A percentile compares a stretch with the other conserved stretches of the same genome.
phyloP scores from a whole-genome alignment of 2,329 filamentous ascomycete genomes.

The Aotearoamyces nothofagi region DNA sequence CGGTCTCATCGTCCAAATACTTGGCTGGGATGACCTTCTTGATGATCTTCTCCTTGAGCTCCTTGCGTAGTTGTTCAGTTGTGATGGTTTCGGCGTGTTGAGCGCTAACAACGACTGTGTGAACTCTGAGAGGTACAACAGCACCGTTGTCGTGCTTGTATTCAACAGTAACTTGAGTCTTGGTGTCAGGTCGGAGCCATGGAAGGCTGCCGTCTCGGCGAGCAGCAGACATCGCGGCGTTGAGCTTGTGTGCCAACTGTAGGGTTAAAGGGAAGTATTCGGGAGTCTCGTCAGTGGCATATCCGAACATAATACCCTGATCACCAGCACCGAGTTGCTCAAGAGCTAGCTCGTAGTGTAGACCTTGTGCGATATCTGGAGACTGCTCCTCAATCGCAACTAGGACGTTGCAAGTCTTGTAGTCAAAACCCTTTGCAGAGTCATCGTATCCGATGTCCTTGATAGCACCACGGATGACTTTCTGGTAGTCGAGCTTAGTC shows the following conservation, averaged over 20 bases:
- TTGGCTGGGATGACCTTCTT: slow-evolving; percentile 84
- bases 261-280: slow-evolving; percentile 93
- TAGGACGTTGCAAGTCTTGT: slow-evolving; percentile 97
- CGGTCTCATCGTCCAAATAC: slow-evolving; percentile 82
- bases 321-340: slow-evolving; percentile 98
- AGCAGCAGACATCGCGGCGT: slow-evolving; percentile 82
- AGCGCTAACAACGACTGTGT: slow-evolving; percentile 93
- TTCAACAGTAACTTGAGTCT: slow-evolving; percentile 98
- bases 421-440: slow-evolving; percentile 95
- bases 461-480: slow-evolving; percentile 84
- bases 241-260: slow-evolving; percentile 91
- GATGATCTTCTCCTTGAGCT: slow-evolving; percentile 95
- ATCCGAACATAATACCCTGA: slow-evolving; percentile 99
- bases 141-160: slow-evolving; percentile 94
- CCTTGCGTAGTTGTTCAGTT: slow-evolving; percentile 84
- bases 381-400: slow-evolving; percentile 99
- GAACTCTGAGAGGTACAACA: slow-evolving; percentile 79
- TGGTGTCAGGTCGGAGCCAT: slow-evolving; percentile 96
- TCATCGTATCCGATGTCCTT: slow-evolving; percentile 98
- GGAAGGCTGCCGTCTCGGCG: slow-evolving; percentile 76
- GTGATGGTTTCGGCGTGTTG: slow-evolving; percentile 83
- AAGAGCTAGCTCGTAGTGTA: slow-evolving; percentile 93
- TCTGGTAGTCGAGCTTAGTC: slow-evolving; percentile 92
- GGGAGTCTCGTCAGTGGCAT: slow-evolving; percentile 97
- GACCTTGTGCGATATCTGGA: slow-evolving; percentile 95